Base-by-base conservation (phyloP, 192 early-diverging fungal species). In the Cladochytrium replicatum region DNA sequence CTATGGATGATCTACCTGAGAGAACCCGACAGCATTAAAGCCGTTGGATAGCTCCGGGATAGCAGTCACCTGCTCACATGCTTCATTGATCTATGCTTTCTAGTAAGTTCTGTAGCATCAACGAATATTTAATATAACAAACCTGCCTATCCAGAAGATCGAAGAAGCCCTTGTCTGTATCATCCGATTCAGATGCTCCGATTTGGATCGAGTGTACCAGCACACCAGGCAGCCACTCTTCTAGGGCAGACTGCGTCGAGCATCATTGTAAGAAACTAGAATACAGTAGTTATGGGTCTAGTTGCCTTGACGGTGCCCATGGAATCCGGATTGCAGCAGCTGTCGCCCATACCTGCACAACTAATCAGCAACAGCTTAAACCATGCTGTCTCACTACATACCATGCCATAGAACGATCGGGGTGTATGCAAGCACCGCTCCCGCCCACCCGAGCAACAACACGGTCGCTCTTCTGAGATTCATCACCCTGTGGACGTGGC, bases 1-100 rank as follows among this genome's bases (percentile, higher is more conserved):
- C 4, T 52, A 66, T 23, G 26, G 32, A 13, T 17, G 46, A 29
- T 29, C 46, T 43, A 74, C 77, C 63, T 87, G 87, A 6, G 91
- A 95, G 58, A 98, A 93, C 6, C 94, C 94, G 45, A 98, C 72
- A 43, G 86, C 82, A 60, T 94, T 89, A 64, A 91, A 91, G 0
- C 87, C 89, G 48, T 63, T 41, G 15, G 58, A n/a, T 1, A 98
- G 74, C 34, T 84, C 67, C 4, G 66, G 58, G 26, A 82, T 68
- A 15, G 38, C 53, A 3, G 58, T 47, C 21, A 98, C 64, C 29
- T 80, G 63, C 6, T 70, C 47, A 56, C 94, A 98, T 0, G 86
- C 88, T n/a, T 48, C 19, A 28, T 85, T 83, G 11, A 94, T 55
- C 81, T 81, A 32, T 4, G 29, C 4, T 44, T 56, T 11, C 24